Evolutionary conservation across 2,329 filamentous ascomycete genomes (phyloP).

Genomic region (Aspergillus spinulosporus): DNA sequence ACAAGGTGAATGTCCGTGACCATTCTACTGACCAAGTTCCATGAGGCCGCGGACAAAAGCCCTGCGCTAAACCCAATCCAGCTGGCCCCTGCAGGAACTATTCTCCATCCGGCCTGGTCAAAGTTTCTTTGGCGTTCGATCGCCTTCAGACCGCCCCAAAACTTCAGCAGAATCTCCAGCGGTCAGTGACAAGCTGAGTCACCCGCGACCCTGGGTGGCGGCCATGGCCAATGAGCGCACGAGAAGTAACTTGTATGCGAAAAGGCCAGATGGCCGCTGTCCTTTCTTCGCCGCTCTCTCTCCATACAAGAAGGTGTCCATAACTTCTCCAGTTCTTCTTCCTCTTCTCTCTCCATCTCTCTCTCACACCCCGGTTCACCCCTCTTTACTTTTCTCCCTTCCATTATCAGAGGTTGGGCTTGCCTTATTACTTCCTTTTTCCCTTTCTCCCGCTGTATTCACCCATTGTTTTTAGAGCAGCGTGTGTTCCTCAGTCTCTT

Average conservation of each 20-base stretch:
- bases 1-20: no score
- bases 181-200: conserved; percentile 31
- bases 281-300: conserved; percentile 28
- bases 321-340: conserved; percentile 21
- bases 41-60: neutral
- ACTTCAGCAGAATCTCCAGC: conserved; percentile 23
- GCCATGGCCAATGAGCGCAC: conserved; percentile 36
- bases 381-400: conserved; percentile 7
- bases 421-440: conserved; percentile 9
- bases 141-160: conserved; percentile 14
- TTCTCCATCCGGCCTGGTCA: neutral
- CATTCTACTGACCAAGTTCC: neutral
- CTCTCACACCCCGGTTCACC: conserved; percentile 12
- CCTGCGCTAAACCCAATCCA: neutral
- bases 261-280: conserved; percentile 49
- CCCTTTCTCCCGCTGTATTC: conserved; percentile 4
- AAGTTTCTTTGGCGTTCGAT: conserved; percentile 37
- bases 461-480: neutral
- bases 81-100: conserved; percentile 12
- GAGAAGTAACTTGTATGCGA: conserved; percentile 44
- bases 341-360: conserved; percentile 21
- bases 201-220: no score
- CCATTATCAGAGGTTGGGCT: conserved; percentile 19
- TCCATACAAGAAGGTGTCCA: conserved; percentile 34
- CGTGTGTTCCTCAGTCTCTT: neutral